Evolutionary conservation across 768 basidiomycete genomes (phyloP).

Genomic region (Tulasnella calospora): DNA sequence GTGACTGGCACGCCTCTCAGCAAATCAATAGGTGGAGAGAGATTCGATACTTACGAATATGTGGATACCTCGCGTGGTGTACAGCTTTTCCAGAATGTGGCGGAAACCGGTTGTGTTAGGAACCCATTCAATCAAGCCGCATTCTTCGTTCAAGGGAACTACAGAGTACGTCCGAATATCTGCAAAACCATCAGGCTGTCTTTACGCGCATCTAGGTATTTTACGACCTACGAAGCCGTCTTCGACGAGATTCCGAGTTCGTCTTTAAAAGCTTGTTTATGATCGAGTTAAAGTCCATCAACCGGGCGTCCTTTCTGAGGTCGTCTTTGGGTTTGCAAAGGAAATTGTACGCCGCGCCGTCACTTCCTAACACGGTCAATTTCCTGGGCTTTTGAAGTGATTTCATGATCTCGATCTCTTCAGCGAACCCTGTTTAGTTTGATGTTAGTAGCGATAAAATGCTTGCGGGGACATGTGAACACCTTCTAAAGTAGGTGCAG

Average conservation of each 20-base stretch:
- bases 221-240: conserved; percentile 74
- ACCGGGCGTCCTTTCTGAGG: conserved; percentile 88
- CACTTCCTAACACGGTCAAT: conserved; percentile 73
- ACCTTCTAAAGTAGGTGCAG: conserved; percentile 75
- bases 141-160: conserved; percentile 95
- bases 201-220: background rate
- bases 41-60: conserved; percentile 44
- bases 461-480: background rate
- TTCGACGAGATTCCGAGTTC: conserved; percentile 84
- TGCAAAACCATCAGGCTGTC: conserved; percentile 34
- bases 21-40: background rate
- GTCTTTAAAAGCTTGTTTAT: conserved; percentile 94
- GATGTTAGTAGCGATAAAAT: background rate
- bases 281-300: conserved; percentile 98
- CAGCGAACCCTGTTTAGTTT: conserved; percentile 56
- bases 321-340: conserved; percentile 97
- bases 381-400: conserved; percentile 90
- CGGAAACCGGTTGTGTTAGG: conserved; percentile 84
- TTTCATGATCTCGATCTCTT: conserved; percentile 85
- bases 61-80: conserved; percentile 49
- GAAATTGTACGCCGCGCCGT: conserved; percentile 84
- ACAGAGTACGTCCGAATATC: conserved; percentile 98
- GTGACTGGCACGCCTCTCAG: conserved; percentile 36
- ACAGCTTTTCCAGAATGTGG: conserved; percentile 62
- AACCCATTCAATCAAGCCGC: conserved; percentile 98